Evolutionary conservation across 2,329 filamentous ascomycete species (phyloP), one percentile per base, ranked within the genome.

Genomic region (Trichoderma endophyticum): DNA sequence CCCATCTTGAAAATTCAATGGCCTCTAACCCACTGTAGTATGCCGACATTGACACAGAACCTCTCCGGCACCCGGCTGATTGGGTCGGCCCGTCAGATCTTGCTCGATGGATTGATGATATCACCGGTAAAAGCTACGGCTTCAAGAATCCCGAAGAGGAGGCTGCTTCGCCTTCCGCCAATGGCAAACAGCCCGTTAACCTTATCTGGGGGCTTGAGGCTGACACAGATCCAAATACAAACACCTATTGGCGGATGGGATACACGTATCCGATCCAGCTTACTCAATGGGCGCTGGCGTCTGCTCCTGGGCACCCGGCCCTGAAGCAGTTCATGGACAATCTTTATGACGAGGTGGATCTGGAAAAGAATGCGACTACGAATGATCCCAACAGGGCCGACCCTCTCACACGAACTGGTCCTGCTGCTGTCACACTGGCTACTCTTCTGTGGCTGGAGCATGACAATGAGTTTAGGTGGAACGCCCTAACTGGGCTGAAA

Each of bases 211-310:
- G 76, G 14, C 57, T 77, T 14, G 76, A 77, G 54, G 76, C 76
- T 57, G 76, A 77, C 30, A 75, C 74, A 18, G 75, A 76, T 48
- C 75, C 76, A 3, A 56, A 71, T 36, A 69, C 74, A 28, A 70
- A 76, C 57, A 59, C 72, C 6, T 75, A 76, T 65, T 77, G 76
- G 76, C 75, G 76, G 15, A 77, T 77, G 76, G 76, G 76, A 56
- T 77, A 77, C 56, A 70, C 74, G 15, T 77, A 75, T 67, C 75
- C 76, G 8, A 70, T 77, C 3, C 76, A 77, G 21, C 54, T 77
- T 43, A 77, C 76, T 6, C 76, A 77, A 54, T 77, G 76, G 76
- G 76, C 76, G 6, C 65, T 77, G 71, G 76, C 76, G 2, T 75
- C 75, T 15, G 73, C 74, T 12, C 75, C 73, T 6, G 65, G 72